Base-by-base conservation (phyloP, 1,284 basidiomycete species). In the Cutaneotrichosporon dermatis region DNA sequence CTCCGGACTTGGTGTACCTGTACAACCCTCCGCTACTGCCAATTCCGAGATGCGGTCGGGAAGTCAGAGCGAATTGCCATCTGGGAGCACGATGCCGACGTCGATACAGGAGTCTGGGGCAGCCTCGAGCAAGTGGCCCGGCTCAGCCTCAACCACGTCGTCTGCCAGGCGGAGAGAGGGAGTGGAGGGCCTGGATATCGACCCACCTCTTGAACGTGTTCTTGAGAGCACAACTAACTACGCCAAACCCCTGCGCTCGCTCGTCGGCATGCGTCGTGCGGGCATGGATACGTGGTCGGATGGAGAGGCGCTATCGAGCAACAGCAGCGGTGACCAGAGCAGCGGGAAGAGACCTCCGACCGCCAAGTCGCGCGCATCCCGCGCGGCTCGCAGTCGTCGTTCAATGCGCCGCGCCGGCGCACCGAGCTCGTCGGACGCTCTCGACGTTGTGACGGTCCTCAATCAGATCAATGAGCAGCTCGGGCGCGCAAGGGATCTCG, bases 391-490 rank as follows among this genome's bases (percentile, higher is more conserved):
- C 15, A 33, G 11, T 51, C 62, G 12, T 4, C 52, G 41, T 7
- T 12, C 13, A 13, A 9, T 16, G 4, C 49, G 49, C 66, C 40
- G 70, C 64, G 8, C 7, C 33, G 55, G 51, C 15, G 42, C 45
- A 45, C 4, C 44, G 60, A 36, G 42, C 37, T n/a, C 59, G 64
- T 41, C 61, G 0, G 87, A 86, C 7, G 87, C 88, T 76, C 77
- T 91, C 84, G 88, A 92, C 69, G 83, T 90, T 1, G 88, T 92
- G 63, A 85, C 87, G 0, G 85, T 92, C 6, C 84, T 92, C 68
- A 83, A 84, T 35, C 89, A 93, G 75, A 88, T 92, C 70, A 92
- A 91, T 73, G 88, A 92, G 64, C 90, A 93, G 75, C 82, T 92
- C 5, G 85, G 85, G 0, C 82, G 82, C 4, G 86, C 89, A 2